Evolutionary conservation across 192 early-diverging fungal genomes (phyloP).

Genomic region (Umbelopsis ramanniana): DNA sequence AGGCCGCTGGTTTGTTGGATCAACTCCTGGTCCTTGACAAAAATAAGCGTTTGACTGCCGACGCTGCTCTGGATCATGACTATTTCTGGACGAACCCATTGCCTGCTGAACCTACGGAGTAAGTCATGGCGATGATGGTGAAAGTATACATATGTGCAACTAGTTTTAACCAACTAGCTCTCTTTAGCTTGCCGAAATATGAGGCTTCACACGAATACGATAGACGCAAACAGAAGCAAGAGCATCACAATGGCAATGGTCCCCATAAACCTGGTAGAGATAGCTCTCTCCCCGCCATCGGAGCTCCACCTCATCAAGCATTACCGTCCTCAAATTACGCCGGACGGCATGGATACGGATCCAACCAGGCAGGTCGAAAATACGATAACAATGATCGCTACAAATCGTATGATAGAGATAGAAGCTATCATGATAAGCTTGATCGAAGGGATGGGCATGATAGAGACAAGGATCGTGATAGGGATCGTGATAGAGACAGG

Average conservation of each 20-base stretch:
- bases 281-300: not conserved
- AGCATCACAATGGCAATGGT: constrained; percentile 13
- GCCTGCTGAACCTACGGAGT: constrained; percentile 71
- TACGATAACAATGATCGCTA: constrained; percentile 5
- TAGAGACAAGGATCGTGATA: constrained; percentile 11
- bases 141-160: not conserved
- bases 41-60: constrained; percentile 69
- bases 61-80: constrained; percentile 76
- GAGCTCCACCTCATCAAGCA: constrained; percentile 18
- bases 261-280: constrained; percentile 17
- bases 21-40: constrained; percentile 82
- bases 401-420: not conserved
- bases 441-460: not conserved
- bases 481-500: constrained; percentile 14
- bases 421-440: constrained; percentile 2
- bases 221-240: constrained; percentile 46
- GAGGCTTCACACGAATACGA: constrained; percentile 83
- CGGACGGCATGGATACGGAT: constrained; percentile 19
- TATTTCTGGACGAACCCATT: constrained; percentile 79
- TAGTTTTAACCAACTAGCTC: not conserved
- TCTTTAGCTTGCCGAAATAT: constrained; percentile 65
- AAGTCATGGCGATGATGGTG: constrained; percentile 26
- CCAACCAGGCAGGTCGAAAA: constrained; percentile 13
- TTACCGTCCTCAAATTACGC: constrained; percentile 9
- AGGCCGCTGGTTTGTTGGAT: constrained; percentile 77